Evolutionary conservation across 1,139 yeast genomes (phyloP).

Genomic region (Geotrichum cucujoidarum): DNA sequence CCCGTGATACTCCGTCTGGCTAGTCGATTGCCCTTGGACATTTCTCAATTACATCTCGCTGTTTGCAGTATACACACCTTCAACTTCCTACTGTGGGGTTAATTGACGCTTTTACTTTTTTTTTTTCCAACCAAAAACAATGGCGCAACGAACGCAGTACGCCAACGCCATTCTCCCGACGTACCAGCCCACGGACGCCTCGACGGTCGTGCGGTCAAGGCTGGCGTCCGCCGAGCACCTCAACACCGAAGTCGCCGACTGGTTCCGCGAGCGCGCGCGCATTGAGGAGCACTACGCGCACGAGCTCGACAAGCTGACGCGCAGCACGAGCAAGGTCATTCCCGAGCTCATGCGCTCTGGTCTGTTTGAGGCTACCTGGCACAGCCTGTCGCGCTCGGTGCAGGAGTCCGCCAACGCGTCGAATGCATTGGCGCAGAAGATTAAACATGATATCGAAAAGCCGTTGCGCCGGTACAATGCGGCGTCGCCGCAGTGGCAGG

Average conservation of each 20-base stretch:
- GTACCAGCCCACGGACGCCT: constrained; percentile 32
- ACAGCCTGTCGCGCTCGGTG: constrained; percentile 27
- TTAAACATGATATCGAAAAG: constrained; percentile 34
- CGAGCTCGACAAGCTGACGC: constrained; percentile 35
- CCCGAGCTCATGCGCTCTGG: constrained; percentile 16
- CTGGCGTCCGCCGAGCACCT: constrained; percentile 30
- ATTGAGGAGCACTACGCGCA: constrained; percentile 36
- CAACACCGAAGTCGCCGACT: constrained; percentile 36
- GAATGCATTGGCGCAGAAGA: constrained; percentile 31
- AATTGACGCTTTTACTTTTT: background rate
- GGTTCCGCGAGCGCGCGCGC: constrained; percentile 37
- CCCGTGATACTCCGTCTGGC: background rate
- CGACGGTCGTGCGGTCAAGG: constrained; percentile 34
- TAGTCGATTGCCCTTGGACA: background rate
- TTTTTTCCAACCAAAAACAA: background rate
- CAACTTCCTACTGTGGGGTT: background rate
- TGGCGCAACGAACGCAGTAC: constrained; percentile 30
- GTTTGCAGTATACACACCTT: background rate
- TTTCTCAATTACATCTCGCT: too few relatives aligned
- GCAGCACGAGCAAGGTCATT: constrained; percentile 6
- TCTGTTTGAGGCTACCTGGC: constrained; percentile 28
- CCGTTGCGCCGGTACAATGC: constrained; percentile 31
- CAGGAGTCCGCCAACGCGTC: constrained; percentile 33
- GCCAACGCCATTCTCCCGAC: constrained; percentile 32
- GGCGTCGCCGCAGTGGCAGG: constrained; percentile 31